Evolutionary conservation across 371 early-diverging fungal species (phyloP), one percentile per base, ranked within the genome.

Genomic region (Mortierella polycephala): DNA sequence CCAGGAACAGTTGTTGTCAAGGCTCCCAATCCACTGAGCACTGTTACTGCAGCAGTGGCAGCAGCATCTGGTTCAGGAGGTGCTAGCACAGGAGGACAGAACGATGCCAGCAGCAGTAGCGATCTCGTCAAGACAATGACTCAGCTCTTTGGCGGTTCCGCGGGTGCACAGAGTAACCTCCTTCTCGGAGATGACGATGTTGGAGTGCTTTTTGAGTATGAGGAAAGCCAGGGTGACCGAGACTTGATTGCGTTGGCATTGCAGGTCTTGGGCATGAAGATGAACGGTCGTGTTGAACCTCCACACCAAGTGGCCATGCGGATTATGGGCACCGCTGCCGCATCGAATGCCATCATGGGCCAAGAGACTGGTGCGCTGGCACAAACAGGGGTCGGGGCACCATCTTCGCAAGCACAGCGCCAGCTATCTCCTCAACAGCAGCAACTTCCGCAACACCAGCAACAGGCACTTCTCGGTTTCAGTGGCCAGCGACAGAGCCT

Each of bases 181-280:
- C 20, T 68, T 14, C 16, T 72, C 18, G 52, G 57, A 10, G 84
- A 87, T 16, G 85, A 87, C 20, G 86, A 87, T 49, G 85, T 87
- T 1, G 84, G 84, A 0, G 67, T 86, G n/a, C 89, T 91, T 47
- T 87, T 85, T 30, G 92, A 92, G 50, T 85, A 89, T 55, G 90
- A 92, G 42, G 77, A 76, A 44, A 67, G 60, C 51, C 67, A 76
- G 23, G 77, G 68, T 39, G 95, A 96, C 56, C 87, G 91, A 46
- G 93, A 93, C 37, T 71, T 96, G 52, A 88, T 94, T 76, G 94
- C 93, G 62, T 83, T 96, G 42, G 93, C 94, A 2, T 69, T 96
- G 63, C 94, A 95, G 60, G 93, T 95, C 0, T 87, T 94, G 7
- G 94, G 94, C 5, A 81, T 96, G 69, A 86, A 92, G 75, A 92